Conservation (phyloP, 2,329 filamentous ascomycete species). For the Fusarium sororula region DNA sequence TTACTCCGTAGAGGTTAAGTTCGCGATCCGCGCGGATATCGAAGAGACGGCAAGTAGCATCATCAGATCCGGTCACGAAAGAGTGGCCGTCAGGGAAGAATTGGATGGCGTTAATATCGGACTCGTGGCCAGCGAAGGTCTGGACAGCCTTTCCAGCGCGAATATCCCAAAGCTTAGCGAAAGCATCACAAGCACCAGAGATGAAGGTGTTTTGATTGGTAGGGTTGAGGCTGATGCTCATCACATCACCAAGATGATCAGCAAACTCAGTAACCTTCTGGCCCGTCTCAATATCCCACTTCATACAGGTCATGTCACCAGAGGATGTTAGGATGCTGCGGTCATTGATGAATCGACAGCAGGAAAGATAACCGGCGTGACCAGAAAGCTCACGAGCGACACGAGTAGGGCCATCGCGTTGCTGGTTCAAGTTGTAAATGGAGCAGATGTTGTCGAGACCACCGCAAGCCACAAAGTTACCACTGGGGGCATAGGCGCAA, state of each 20-base stretch:
- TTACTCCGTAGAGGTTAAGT: conserved; percentile 73
- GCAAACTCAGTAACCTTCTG: conserved; percentile 98
- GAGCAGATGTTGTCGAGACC: conserved; percentile 99
- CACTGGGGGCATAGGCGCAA: conserved; percentile 97
- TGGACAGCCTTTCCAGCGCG: conserved; percentile 97
- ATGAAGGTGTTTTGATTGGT: conserved; percentile 99
- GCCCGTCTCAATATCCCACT: conserved; percentile 99
- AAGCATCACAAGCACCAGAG: conserved; percentile 98
- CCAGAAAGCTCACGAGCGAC: conserved; percentile 96
- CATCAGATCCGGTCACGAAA: conserved; percentile 96
- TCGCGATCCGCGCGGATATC: conserved; percentile 95
- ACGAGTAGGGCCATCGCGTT: conserved; percentile 93
- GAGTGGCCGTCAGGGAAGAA: conserved; percentile 99
- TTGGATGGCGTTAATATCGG: conserved; percentile 98
- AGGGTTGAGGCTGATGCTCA: conserved; percentile 99
- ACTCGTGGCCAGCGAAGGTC: conserved; percentile 98
- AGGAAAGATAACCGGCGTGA: conserved; percentile 96
- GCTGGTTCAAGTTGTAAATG: conserved; percentile 97
- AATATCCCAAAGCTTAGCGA: conserved; percentile 99
- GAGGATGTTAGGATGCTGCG: conserved; percentile 97
- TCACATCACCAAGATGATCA: conserved; percentile 97
- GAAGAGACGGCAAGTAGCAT: conserved; percentile 96
- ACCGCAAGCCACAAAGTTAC: conserved; percentile 98
- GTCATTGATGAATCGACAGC: conserved; percentile 99
- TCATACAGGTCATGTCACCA: conserved; percentile 99